Evolutionary conservation across 2,329 filamentous ascomycete species (phyloP).

Genomic region (Aspergillus pseudoterreus): DNA sequence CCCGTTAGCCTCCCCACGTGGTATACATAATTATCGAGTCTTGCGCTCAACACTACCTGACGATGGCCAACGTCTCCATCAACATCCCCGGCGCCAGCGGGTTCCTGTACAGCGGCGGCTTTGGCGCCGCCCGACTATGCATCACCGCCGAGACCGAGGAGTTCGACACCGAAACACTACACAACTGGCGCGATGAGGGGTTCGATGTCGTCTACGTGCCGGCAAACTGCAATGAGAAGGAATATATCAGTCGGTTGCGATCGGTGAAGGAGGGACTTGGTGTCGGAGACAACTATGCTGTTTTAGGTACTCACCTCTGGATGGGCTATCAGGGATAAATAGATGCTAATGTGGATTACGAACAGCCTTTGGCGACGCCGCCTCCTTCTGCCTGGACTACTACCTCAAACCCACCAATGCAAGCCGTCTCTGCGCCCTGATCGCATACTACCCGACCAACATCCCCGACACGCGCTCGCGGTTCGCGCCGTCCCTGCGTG

Average conservation of each 20-base stretch:
- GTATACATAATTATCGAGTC: background rate
- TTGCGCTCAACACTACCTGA: no score
- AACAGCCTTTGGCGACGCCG: slow-evolving; percentile 60
- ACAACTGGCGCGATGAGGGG: slow-evolving; percentile 58
- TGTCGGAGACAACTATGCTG: slow-evolving; percentile 57
- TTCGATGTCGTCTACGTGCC: slow-evolving; percentile 58
- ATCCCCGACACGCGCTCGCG: slow-evolving; percentile 49
- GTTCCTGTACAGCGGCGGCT: slow-evolving; percentile 32
- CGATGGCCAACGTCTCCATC: slow-evolving; percentile 33
- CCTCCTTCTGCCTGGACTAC: slow-evolving; percentile 56
- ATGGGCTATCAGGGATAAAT: background rate
- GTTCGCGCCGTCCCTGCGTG: slow-evolving; percentile 38
- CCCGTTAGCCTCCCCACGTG: background rate
- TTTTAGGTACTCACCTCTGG: slow-evolving; percentile 51
- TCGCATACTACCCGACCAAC: slow-evolving; percentile 61
- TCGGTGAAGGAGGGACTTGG: slow-evolving; percentile 53
- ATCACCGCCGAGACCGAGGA: slow-evolving; percentile 33
- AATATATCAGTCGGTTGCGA: slow-evolving; percentile 49
- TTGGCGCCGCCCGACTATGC: slow-evolving; percentile 30
- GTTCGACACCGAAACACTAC: slow-evolving; percentile 53
- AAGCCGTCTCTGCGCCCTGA: slow-evolving; percentile 51
- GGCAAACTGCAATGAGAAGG: slow-evolving; percentile 49
- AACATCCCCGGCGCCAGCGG: slow-evolving; percentile 29
- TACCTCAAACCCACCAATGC: slow-evolving; percentile 55
- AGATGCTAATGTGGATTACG: no score